Conservation (phyloP, 2,329 filamentous ascomycete genomes). For the Diaporthe batatas region DNA sequence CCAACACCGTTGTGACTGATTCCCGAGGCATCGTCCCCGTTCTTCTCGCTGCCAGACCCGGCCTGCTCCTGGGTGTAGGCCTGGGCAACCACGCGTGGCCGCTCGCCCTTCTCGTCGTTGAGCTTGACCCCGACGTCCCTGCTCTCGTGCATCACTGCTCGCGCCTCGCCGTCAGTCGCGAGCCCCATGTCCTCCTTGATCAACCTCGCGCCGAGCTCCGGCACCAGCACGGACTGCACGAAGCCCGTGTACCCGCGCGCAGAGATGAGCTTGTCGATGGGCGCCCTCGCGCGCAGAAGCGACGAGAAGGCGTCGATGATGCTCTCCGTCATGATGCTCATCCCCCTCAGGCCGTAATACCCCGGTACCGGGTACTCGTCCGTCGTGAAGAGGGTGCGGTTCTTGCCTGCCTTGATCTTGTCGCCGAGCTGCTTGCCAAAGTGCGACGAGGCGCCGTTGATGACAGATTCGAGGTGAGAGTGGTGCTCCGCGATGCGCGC, state of each 20-base stretch:
- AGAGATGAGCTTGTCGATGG: slow-evolving; percentile 75
- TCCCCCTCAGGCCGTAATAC: slow-evolving; percentile 85
- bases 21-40: slow-evolving; percentile 46
- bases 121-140: slow-evolving; percentile 75
- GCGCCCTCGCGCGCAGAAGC: slow-evolving; percentile 71
- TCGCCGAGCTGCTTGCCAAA: slow-evolving; percentile 71
- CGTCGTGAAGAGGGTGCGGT: slow-evolving; percentile 70
- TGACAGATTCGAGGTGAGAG: slow-evolving; percentile 67
- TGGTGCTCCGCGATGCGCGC: slow-evolving; percentile 70
- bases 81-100: slow-evolving; percentile 52
- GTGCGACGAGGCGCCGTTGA: slow-evolving; percentile 71
- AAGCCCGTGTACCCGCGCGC: slow-evolving; percentile 76
- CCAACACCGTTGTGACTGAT: slow-evolving; percentile 43
- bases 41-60: slow-evolving; percentile 40
- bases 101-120: slow-evolving; percentile 73
- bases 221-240: slow-evolving; percentile 81
- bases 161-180: slow-evolving; percentile 55
- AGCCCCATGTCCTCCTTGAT: slow-evolving; percentile 70
- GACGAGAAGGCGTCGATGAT: slow-evolving; percentile 72
- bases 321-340: slow-evolving; percentile 78
- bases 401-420: slow-evolving; percentile 68
- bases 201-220: slow-evolving; percentile 72
- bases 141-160: slow-evolving; percentile 74
- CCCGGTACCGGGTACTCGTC: slow-evolving; percentile 75
- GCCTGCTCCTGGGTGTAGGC: background rate